Base-by-base conservation (phyloP, 495 filamentous ascomycete genomes). In the Penicilliopsis zonata region DNA sequence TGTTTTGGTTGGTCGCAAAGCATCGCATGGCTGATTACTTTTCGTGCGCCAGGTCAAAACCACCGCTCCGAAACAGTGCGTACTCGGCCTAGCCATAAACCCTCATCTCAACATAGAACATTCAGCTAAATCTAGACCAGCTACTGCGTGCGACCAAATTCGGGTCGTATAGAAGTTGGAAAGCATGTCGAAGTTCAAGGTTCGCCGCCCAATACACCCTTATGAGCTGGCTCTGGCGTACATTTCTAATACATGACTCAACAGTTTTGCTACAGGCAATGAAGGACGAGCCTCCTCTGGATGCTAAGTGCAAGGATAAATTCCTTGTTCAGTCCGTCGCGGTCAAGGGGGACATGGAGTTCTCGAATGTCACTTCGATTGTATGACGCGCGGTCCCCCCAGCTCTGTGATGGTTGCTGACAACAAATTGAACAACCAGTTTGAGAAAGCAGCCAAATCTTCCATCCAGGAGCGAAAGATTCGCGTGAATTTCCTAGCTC, bases 91-190 rank as follows among this genome's bases (percentile, higher is more conserved):
- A 22, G 38, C 18, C 31, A 34, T 25, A 12, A 30, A 21, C 5
- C 9, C 14, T 17, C 10, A 18, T 16, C 2, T 2, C 24, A 17
- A 12, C 25, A 17, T 32, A 14, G 20, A n/a, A 29, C 36, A 30
- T 42, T 40, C 48, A 29, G 45, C 52, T 55, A 39, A 63, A 24
- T 14, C 24, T 35, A 32, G 26, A 19, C n/a, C 42, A 96, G 88
- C 62, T 98, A 98, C 61, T 96, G 90, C 51, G 90, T 98, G 19
- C 81, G 92, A 37, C 92, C 92, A 27, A 96, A 96, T 60, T 94
- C 88, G 18, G 90, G 90, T 30, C 80, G 86, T 49, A 86, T 98
- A 57, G 84, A 94, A 47, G 72, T 84, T 13, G 83, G 86, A 31
- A 72, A 78, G 47, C 70, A 80, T 42, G 85, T 95, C 36, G 86